Evolutionary conservation across 2,329 filamentous ascomycete species (phyloP).

Genomic region (Sporothrix luriei): DNA sequence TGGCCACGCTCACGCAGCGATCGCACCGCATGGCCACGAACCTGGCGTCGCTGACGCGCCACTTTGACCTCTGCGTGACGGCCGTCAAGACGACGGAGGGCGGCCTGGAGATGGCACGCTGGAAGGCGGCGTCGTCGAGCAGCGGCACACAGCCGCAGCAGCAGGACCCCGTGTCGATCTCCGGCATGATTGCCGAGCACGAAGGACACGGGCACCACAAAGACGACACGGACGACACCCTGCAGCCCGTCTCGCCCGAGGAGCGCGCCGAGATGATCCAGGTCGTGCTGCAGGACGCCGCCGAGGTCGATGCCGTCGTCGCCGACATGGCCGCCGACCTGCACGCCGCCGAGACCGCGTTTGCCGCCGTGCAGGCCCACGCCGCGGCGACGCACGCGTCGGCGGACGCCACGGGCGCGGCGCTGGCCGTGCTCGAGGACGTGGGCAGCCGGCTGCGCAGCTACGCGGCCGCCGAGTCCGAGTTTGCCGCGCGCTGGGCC

Average conservation of each 20-base stretch:
- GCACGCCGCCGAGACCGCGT: conserved; percentile 73
- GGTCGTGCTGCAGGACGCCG: conserved; percentile 73
- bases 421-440: conserved; percentile 67
- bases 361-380: conserved; percentile 64
- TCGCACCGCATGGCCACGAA: conserved; percentile 81
- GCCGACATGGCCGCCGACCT: conserved; percentile 73
- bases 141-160: conserved; percentile 52
- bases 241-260: conserved; percentile 71
- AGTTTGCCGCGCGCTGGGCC: conserved; percentile 70
- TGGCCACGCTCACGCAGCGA: conserved; percentile 68
- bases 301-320: conserved; percentile 67
- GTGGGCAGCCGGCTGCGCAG: conserved; percentile 66
- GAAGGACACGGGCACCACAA: conserved; percentile 44
- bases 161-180: conserved; percentile 59
- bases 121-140: conserved; percentile 62
- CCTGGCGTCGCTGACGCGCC: conserved; percentile 76
- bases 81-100: conserved; percentile 89
- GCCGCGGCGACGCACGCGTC: conserved; percentile 59
- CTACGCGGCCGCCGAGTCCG: conserved; percentile 65
- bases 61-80: conserved; percentile 92
- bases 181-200: conserved; percentile 65
- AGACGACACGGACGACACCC: conserved; percentile 58
- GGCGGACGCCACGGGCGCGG: conserved; percentile 61
- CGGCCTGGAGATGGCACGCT: conserved; percentile 68
- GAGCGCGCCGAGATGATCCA: conserved; percentile 82